phyloP scores from a whole-genome alignment of 2,329 filamentous ascomycete species.

The Phaeomoniella chlamydospora region DNA sequence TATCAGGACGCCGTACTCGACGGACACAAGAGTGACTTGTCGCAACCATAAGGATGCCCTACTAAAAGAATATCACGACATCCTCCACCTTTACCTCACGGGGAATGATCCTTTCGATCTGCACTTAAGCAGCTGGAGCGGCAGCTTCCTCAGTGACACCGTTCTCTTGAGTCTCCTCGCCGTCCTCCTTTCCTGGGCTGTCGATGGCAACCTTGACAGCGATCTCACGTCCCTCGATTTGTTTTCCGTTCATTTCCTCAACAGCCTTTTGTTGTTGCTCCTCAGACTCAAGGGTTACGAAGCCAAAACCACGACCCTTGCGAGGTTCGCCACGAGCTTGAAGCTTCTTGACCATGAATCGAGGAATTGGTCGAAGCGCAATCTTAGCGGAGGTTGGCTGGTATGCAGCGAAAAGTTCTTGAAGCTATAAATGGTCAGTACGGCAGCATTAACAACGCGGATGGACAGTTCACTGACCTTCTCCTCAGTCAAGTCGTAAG shows the following conservation, averaged over 20 bases:
- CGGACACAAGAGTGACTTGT: not conserved
- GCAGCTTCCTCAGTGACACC: conserved; percentile 13
- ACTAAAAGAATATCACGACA: not conserved
- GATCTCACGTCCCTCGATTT: conserved; percentile 96
- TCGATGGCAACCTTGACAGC: conserved; percentile 99
- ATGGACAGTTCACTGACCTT: conserved; percentile 46
- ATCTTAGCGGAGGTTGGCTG: conserved; percentile 93
- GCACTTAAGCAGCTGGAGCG: conserved; percentile 4
- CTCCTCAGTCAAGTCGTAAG: conserved; percentile 94
- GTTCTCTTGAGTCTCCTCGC: conserved; percentile 34
- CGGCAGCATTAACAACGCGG: not conserved
- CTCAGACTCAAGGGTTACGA: conserved; percentile 90
- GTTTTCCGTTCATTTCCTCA: conserved; percentile 96
- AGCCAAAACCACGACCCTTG: conserved; percentile 98
- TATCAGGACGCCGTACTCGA: not conserved
- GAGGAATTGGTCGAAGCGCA: conserved; percentile 91
- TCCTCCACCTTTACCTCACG: not conserved
- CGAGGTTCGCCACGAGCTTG: conserved; percentile 94
- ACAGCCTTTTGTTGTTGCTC: conserved; percentile 97
- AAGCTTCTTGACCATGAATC: conserved; percentile 99
- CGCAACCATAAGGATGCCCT: not conserved
- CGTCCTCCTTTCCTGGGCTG: conserved; percentile 97
- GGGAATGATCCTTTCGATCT: too few relatives aligned
- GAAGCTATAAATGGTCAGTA: conserved; percentile 50
- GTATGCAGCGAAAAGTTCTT: conserved; percentile 92